These are phyloP conservation scores for Cordyceps tenuipes DNA, from an alignment of 2,329 filamentous ascomycete genomes.

Conservation along the genomic window DNA sequence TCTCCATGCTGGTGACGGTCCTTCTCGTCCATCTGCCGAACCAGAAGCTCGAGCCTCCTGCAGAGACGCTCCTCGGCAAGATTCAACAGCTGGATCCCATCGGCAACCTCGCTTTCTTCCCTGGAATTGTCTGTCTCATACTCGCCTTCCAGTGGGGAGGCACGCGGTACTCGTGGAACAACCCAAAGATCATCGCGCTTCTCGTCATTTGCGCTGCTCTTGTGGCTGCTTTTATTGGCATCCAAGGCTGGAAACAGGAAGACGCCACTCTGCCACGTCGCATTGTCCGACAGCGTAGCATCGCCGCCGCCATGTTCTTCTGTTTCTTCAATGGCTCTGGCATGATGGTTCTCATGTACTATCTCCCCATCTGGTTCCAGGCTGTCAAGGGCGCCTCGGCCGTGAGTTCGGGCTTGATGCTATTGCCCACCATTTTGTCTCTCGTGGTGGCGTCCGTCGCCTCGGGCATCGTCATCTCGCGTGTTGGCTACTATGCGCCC, in stretches of 20 bases:
- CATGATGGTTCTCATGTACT: conserved; percentile 25
- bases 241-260: conserved; percentile 26
- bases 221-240: conserved; percentile 19
- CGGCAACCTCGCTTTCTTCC: conserved; percentile 17
- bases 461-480: conserved; percentile 20
- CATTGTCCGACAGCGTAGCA: conserved; percentile 26
- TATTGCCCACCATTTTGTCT: conserved; percentile 24
- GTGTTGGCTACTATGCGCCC: conserved; percentile 27
- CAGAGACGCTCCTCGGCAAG: neutral
- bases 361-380: conserved; percentile 27
- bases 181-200: conserved; percentile 24
- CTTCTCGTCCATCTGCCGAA: conserved; percentile 10
- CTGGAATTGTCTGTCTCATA: conserved; percentile 29
- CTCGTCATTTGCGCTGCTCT: conserved; percentile 23
- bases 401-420: conserved; percentile 25
- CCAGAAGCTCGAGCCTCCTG: neutral
- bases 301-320: conserved; percentile 18
- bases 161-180: conserved; percentile 24
- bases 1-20: conserved; percentile 20
- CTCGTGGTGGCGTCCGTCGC: conserved; percentile 21
- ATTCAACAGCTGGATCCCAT: conserved; percentile 16
- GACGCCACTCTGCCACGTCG: conserved; percentile 29
- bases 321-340: conserved; percentile 12
- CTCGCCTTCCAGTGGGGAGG: conserved; percentile 39
- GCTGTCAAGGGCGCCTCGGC: conserved; percentile 25